A percentile compares a stretch with the other conserved stretches of the same genome.
Conservation (phyloP, 2,329 filamentous ascomycete genomes). For the Chalaropsis ovoidea region DNA sequence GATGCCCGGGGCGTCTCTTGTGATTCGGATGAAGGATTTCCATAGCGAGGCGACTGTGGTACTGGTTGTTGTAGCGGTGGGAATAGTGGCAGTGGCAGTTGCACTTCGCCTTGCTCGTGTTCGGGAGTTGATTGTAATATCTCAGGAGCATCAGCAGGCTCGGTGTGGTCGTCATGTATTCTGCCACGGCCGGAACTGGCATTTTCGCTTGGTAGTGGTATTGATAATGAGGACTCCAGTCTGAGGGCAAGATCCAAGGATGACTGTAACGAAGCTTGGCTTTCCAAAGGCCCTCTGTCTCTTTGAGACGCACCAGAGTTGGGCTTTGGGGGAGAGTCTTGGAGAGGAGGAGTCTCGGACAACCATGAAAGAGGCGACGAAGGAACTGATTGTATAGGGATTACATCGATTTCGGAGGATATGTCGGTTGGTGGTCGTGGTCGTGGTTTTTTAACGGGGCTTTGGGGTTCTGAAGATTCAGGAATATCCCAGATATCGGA, state of each 20-base stretch:
- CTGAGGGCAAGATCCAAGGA: background rate
- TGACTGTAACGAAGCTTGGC: background rate
- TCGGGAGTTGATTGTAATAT: too few relatives aligned
- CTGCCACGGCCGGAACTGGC: too few relatives aligned
- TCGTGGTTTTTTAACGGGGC: background rate
- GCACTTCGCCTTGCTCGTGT: background rate
- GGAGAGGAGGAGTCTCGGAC: conserved; percentile 9
- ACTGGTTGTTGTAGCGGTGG: background rate
- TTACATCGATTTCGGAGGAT: conserved; percentile 1
- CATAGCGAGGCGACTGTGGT: background rate
- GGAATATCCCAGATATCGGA: conserved; percentile 23
- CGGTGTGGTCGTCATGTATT: background rate
- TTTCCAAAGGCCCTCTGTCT: background rate
- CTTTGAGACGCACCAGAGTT: background rate
- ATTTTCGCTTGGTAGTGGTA: too few relatives aligned
- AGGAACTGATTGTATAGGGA: background rate
- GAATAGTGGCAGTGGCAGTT: background rate
- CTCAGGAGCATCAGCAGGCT: background rate
- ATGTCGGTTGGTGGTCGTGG: background rate
- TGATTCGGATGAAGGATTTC: background rate
- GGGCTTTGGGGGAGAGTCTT: conserved; percentile 7
- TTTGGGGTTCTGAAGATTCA: conserved; percentile 9
- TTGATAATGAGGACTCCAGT: background rate
- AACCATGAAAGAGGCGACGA: conserved; percentile 22
- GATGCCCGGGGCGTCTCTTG: background rate